Evolutionary conservation across 495 filamentous ascomycete species (phyloP).

Genomic region (Talaromyces thailandensis): DNA sequence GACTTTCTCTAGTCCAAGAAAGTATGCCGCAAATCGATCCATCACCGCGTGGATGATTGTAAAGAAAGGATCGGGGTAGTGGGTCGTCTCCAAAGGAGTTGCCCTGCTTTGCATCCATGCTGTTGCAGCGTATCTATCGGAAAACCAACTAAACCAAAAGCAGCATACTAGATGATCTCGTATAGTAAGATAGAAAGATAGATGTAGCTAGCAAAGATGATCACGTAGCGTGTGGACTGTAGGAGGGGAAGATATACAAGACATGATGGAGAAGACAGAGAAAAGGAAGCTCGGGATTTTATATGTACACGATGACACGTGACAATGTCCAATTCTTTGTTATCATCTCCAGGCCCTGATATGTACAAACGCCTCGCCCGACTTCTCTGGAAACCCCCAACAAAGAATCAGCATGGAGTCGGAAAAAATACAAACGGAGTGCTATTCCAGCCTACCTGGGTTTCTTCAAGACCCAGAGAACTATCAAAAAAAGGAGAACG

Average conservation of each 20-base stretch:
- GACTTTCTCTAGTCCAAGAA: too few species aligned
- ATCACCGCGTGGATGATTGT: too few species aligned
- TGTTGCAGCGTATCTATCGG: too few species aligned
- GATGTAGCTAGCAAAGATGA: background rate
- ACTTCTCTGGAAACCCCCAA: background rate
- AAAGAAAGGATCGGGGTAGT: too few species aligned
- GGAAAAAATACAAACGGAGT: too few species aligned
- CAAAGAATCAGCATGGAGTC: background rate
- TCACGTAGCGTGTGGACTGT: background rate
- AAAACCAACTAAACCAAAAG: background rate
- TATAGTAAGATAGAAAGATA: background rate
- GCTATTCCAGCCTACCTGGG: too few species aligned
- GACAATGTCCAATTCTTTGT: background rate
- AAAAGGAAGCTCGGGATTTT: background rate
- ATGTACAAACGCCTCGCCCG: background rate
- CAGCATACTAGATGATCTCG: background rate
- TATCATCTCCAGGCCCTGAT: background rate
- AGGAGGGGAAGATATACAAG: background rate
- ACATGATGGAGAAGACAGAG: background rate
- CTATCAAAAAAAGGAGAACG: background rate
- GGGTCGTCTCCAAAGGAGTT: too few species aligned
- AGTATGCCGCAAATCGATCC: too few species aligned
- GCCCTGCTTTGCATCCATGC: too few species aligned
- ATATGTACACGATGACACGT: background rate
- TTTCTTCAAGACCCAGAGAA: too few species aligned